These are phyloP conservation scores for Pseudopithomyces chartarum DNA, from an alignment of 2,329 filamentous ascomycete species.

Conservation along the genomic window DNA sequence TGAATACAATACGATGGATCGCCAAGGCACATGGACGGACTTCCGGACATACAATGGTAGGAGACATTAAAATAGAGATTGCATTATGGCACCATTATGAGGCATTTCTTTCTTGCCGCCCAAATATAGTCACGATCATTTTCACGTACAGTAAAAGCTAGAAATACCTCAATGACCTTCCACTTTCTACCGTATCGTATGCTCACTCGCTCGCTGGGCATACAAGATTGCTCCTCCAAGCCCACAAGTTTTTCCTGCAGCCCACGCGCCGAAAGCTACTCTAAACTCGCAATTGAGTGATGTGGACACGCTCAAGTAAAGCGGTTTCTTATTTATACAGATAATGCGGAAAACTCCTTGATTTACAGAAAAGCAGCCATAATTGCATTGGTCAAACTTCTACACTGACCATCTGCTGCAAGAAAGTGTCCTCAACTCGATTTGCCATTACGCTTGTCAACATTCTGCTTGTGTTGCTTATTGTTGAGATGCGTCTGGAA, in stretches of 20 bases:
- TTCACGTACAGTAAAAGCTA: background rate
- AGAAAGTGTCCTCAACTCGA: background rate
- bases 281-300: background rate
- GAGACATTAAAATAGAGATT: too few species aligned
- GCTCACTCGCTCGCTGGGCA: constrained; percentile 13
- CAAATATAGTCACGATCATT: background rate
- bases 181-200: background rate
- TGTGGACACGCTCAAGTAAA: constrained; percentile 8
- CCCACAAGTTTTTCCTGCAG: constrained; percentile 17
- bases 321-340: constrained; percentile 22
- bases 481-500: constrained; percentile 94
- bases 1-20: too few species aligned
- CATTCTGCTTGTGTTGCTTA: constrained; percentile 63
- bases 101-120: background rate
- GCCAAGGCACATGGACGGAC: too few species aligned
- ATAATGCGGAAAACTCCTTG: background rate
- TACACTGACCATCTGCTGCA: too few species aligned
- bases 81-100: constrained; percentile 4
- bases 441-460: constrained; percentile 38
- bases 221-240: constrained; percentile 34
- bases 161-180: background rate
- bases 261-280: constrained; percentile 13
- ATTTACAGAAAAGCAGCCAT: constrained; percentile 1
- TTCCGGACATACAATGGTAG: too few species aligned
- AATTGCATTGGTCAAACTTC: background rate